Conservation (phyloP, 768 basidiomycete genomes). For the Pleurotus salmoneostramineus region DNA sequence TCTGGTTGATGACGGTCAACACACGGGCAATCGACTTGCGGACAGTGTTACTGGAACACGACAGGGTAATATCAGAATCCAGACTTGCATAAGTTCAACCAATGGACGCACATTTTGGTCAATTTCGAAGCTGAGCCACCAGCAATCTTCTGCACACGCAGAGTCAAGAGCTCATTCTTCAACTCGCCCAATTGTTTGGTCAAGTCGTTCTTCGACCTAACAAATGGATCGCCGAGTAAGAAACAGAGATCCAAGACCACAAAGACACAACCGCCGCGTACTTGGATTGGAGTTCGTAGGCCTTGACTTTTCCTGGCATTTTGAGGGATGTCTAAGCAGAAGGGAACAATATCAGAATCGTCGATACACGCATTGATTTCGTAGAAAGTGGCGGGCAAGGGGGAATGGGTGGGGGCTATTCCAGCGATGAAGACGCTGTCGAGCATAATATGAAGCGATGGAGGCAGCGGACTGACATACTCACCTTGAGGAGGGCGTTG, state of each 20-base stretch:
- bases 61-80: background rate
- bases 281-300: conserved; percentile 96
- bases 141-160: conserved; percentile 98
- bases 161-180: conserved; percentile 89
- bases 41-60: conserved; percentile 71
- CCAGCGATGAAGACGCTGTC: background rate
- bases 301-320: conserved; percentile 93
- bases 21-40: conserved; percentile 99
- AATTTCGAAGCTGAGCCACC: conserved; percentile 94
- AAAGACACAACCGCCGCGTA: conserved; percentile 32
- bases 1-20: conserved; percentile 97
- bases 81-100: conserved; percentile 1
- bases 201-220: conserved; percentile 95
- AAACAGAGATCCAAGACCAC: background rate
- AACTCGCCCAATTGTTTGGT: conserved; percentile 89
- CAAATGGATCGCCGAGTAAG: background rate
- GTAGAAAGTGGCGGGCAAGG: no score
- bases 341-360: no score
- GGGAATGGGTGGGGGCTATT: no score
- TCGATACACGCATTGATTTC: no score
- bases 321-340: conserved; percentile 26
- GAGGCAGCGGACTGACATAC: conserved; percentile 13
- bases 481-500: conserved; percentile 44
- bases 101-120: conserved; percentile 84
- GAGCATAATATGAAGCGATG: background rate